Base-by-base conservation (phyloP, 2,329 filamentous ascomycete species). In the Ophiostoma perfectum region DNA sequence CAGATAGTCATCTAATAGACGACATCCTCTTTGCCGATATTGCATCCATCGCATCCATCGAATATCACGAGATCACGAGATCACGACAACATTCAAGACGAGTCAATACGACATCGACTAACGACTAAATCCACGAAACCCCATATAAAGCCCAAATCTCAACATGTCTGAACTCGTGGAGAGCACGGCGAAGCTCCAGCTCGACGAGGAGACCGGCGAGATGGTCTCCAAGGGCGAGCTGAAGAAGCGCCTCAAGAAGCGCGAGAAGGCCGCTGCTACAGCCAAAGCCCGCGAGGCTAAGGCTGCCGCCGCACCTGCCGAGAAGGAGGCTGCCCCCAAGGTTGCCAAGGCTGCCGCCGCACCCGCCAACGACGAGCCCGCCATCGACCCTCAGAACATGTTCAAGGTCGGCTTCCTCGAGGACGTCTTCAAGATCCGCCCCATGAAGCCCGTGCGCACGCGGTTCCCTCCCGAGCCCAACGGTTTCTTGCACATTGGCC, bases 401-500 rank as follows among this genome's bases (percentile, higher is more conserved):
- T 94, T 93, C 82, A 91, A 91, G 79, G 84, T 88, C 75, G 91
- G 90, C 52, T 94, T 92, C 79, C 83, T 93, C 47, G 82, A 84
- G 66, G 86, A 89, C 4, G 89, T 93, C 42, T 91, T 88, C 79
- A 85, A 88, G 70, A 85, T 90, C 78, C 83, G 87, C 65, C 88
- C 88, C 1, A 80, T 82, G 62, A 85, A 84, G 72, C 79, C 81
- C 14, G 87, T 89, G 27, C 78, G 89, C 65, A 93, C 90, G 4
- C 87, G 90, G 73, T 93, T 94, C 75, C 91, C 91, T 2, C 91
- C 91, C 27, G 91, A 94, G 79, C 95, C 95, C 64, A 98, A 98
- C 77, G 95, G 94, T 67, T 97, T 90, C 77, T 85, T 97, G 9
- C 93, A 97, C 76, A 90, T 98, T 73, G 94, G 94, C 27, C 95